Evolutionary conservation across 148 eudicot genomes (phyloP), one percentile per base, ranked within the genome.

Genomic region (Limonium bicolor): DNA sequence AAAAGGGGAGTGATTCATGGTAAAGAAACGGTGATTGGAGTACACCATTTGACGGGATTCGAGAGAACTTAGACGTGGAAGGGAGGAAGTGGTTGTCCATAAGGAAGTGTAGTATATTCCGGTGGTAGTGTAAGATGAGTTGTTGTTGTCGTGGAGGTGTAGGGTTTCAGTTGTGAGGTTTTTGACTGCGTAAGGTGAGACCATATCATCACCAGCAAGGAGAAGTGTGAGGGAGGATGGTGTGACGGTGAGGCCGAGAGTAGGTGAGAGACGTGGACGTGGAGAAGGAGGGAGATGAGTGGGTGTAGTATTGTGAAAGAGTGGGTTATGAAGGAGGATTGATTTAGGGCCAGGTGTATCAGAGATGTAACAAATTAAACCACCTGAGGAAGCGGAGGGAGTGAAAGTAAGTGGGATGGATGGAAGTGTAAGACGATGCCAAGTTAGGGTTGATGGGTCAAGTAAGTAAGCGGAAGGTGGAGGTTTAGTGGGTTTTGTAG

Each of bases 161-260:
- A 90, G 85, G 57, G 72, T 66, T 48, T 90, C 99, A 0, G 85
- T 64, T 1, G 82, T 70, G 1, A 90, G 56, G 48, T 90, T 90
- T 48, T 90, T 90, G 36, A 90, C 99, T 0, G 99, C 99, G 20
- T 80, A 90, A 0, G 86, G 99, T n/a, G 99, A 90, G 51, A 90
- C 71, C 40, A 84, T 29, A 60, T 90, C 99, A 15, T 90, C 99
- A n/a, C 99, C 99, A 0, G 87, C 93, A 0, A 90, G 58, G 12
- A 68, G 64, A 0, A 90, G 22, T 62, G 77, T 82, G 0, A 84
- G 63, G 3, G 85, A 70, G 0, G 78, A 42, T 2, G 38, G 4
- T 0, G 51, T 8, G 39, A 83, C 50, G 6, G 61, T 55, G 9
- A 90, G 10, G 0, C 95, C 99, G 0, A 80, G 31, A 0, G 93